Evolutionary conservation across 2,329 filamentous ascomycete species (phyloP).

Genomic region (Apiospora pterosperma): DNA sequence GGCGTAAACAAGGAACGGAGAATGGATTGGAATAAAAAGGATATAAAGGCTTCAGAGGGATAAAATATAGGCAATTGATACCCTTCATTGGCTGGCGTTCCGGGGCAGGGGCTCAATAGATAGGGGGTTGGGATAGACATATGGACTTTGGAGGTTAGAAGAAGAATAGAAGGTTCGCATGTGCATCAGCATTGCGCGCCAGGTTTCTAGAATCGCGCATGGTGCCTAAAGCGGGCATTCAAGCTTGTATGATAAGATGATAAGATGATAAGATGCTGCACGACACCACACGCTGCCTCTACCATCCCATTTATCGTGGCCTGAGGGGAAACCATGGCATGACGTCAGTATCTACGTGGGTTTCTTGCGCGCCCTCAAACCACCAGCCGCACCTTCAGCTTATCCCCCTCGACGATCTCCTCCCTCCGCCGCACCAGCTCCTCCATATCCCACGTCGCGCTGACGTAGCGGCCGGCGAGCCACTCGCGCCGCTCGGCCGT

Average conservation of each 20-base stretch:
- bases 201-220: not conserved
- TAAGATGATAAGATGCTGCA: too few relatives aligned
- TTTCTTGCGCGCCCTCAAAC: conserved; percentile 9
- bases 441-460: conserved; percentile 36
- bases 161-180: not conserved
- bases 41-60: not conserved
- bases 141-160: not conserved
- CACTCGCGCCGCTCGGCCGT: conserved; percentile 25
- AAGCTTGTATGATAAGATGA: too few relatives aligned
- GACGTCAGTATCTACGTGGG: not conserved
- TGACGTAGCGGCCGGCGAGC: conserved; percentile 34
- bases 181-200: not conserved
- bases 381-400: conserved; percentile 23
- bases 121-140: not conserved
- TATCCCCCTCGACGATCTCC: conserved; percentile 25
- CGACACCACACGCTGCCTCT: too few relatives aligned
- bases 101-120: not conserved
- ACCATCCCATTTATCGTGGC: not conserved
- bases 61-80: not conserved
- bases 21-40: not conserved
- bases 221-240: too few relatives aligned
- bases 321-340: not conserved
- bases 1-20: not conserved
- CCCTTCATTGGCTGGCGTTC: not conserved
- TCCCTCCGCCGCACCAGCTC: conserved; percentile 26